phyloP scores from a whole-genome alignment of 768 basidiomycete genomes.

The Dacryopinax primogenitus region DNA sequence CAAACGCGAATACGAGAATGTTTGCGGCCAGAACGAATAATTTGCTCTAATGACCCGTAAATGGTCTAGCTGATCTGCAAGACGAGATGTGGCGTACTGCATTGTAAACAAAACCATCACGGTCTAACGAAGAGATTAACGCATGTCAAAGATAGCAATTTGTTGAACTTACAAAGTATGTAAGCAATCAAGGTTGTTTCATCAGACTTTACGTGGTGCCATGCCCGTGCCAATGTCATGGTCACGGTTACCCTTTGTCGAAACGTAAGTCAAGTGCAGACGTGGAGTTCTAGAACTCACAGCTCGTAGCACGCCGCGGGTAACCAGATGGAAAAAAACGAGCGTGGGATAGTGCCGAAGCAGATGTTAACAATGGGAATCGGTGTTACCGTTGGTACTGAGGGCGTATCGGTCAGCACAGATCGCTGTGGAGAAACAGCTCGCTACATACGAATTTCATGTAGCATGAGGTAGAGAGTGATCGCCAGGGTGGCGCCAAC shows the following conservation, averaged over 20 bases:
- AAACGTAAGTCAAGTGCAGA: not conserved
- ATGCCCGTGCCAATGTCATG: not conserved
- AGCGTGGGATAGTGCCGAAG: not conserved
- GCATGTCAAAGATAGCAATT: not conserved
- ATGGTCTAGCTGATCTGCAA: not conserved
- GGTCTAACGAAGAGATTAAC: not conserved
- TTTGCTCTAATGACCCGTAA: not conserved
- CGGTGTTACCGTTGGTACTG: not conserved
- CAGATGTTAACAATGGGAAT: not conserved
- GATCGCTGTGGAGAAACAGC: not conserved
- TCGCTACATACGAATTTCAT: not conserved
- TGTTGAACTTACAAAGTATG: not conserved
- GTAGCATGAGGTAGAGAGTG: not conserved
- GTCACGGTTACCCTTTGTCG: not conserved
- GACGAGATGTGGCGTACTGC: not conserved
- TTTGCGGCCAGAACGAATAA: not conserved
- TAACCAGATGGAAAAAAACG: not conserved
- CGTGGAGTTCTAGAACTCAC: not conserved
- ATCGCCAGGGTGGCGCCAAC: not conserved
- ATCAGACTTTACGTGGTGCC: not conserved
- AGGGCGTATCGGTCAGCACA: not conserved
- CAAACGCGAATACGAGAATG: not conserved
- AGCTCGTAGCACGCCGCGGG: conserved; percentile 1
- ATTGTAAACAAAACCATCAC: conserved; percentile 1
- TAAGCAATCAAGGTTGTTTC: not conserved